These are phyloP conservation scores for Neofusicoccum sp. DNA, from an alignment of 2,329 filamentous ascomycete genomes.

Conservation along the genomic window DNA sequence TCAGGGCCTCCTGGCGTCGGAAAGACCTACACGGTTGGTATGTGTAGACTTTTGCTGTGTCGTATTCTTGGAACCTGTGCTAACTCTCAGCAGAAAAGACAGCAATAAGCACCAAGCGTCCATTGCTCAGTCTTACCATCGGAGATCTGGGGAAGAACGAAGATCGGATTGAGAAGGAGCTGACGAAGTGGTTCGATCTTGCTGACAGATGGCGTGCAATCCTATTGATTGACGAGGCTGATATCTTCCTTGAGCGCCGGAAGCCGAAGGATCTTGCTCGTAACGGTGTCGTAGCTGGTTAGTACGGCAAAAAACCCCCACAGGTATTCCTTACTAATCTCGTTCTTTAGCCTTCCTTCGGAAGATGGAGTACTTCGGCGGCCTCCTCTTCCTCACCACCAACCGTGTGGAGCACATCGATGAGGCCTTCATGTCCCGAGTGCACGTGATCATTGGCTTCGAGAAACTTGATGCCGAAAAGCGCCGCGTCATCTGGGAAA, in stretches of 20 bases:
- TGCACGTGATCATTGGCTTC: slow-evolving; percentile 17
- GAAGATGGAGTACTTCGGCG: slow-evolving; percentile 20
- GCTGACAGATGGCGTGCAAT: slow-evolving; percentile 18
- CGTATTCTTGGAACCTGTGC: not conserved
- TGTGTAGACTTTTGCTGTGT: not conserved
- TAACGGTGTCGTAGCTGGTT: slow-evolving; percentile 43
- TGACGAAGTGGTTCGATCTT: slow-evolving; percentile 19
- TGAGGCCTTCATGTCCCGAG: slow-evolving; percentile 19
- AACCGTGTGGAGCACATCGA: slow-evolving; percentile 34
- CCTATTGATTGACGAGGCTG: slow-evolving; percentile 20
- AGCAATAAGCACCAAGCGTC: not conserved
- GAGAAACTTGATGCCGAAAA: slow-evolving; percentile 20
- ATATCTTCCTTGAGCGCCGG: slow-evolving; percentile 51
- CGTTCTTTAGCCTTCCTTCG: slow-evolving; percentile 18
- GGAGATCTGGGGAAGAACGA: slow-evolving; percentile 20
- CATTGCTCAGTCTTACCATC: slow-evolving; percentile 4
- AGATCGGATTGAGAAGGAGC: slow-evolving; percentile 19
- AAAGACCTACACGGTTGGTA: slow-evolving; percentile 13
- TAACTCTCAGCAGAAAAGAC: not conserved
- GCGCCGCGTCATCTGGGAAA: slow-evolving; percentile 1
- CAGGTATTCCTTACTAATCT: no score
- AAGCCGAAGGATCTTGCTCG: slow-evolving; percentile 47
- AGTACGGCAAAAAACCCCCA: not conserved
- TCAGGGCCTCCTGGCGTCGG: slow-evolving; percentile 10
- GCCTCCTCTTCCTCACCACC: slow-evolving; percentile 36